Evolutionary conservation across 768 basidiomycete genomes (phyloP).

Genomic region (Gelatoporia subvermispora): DNA sequence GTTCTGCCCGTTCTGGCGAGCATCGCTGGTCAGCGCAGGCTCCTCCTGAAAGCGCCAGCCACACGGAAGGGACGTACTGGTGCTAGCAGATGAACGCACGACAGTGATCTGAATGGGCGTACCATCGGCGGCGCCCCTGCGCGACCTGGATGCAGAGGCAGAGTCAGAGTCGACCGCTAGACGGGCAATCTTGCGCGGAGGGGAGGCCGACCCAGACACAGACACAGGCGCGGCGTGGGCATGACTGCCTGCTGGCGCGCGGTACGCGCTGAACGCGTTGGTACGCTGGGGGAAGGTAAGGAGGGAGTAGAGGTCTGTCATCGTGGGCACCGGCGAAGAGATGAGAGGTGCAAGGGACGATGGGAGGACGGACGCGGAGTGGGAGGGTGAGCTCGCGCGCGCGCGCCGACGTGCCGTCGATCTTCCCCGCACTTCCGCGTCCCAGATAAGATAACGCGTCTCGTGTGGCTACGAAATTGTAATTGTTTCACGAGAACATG

Average conservation of each 20-base stretch:
- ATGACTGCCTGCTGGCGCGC: slow-evolving; percentile 1
- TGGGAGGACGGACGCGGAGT: no score
- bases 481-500: no score
- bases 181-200: slow-evolving; percentile 65
- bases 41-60: no score
- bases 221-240: no score
- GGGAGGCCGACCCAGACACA: slow-evolving; percentile 45
- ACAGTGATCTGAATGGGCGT: slow-evolving; percentile 43
- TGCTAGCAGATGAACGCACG: slow-evolving; percentile 32
- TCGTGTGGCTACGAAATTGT: no score
- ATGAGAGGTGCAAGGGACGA: no score
- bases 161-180: slow-evolving; percentile 64
- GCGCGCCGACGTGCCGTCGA: no score
- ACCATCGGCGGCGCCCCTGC: slow-evolving; percentile 16
- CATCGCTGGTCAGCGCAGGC: no score
- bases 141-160: slow-evolving; percentile 55
- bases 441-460: no score
- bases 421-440: no score
- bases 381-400: no score
- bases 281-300: slow-evolving; percentile 19
- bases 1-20: no score
- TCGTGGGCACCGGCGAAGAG: not conserved
- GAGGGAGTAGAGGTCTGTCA: slow-evolving; percentile 21
- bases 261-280: slow-evolving; percentile 17
- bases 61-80: slow-evolving; percentile 10